Evolutionary conservation across 208 protist genomes (phyloP).

Genomic region (Trypanosomatidae sp.): DNA sequence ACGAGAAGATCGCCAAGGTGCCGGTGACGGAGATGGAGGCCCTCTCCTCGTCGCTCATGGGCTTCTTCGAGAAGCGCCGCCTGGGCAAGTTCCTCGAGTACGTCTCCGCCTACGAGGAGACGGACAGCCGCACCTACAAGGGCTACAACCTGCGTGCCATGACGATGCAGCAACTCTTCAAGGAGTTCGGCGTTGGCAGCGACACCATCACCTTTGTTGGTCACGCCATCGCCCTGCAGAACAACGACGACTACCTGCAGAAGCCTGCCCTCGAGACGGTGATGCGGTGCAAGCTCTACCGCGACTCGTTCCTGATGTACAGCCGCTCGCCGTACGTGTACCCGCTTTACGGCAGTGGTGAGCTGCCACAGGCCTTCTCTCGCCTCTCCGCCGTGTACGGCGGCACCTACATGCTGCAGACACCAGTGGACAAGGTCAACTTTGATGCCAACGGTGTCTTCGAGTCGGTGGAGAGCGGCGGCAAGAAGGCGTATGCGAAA

Average conservation of each 20-base stretch:
- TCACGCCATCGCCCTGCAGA: constrained; percentile 94
- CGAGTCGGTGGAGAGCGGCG: constrained; percentile 92
- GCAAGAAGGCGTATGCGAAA: constrained; percentile 90
- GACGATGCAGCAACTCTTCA: constrained; percentile 95
- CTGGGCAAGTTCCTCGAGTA: constrained; percentile 95
- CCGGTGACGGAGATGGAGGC: constrained; percentile 97
- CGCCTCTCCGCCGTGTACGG: constrained; percentile 93
- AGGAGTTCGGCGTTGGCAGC: constrained; percentile 93
- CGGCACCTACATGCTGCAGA: constrained; percentile 99
- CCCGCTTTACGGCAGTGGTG: constrained; percentile 99
- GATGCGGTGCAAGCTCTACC: constrained; percentile 96
- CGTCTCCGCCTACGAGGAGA: constrained; percentile 88
- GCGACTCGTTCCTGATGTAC: constrained; percentile 94
- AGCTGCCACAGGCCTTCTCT: constrained; percentile 99
- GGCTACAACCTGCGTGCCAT: constrained; percentile 86
- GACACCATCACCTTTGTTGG: constrained; percentile 98
- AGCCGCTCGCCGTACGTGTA: constrained; percentile 99
- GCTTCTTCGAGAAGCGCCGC: constrained; percentile 98
- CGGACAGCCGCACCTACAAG: constrained; percentile 92
- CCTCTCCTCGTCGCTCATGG: constrained; percentile 95
- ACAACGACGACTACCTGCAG: constrained; percentile 93
- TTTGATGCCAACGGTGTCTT: constrained; percentile 94
- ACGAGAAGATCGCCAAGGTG: constrained; percentile 97
- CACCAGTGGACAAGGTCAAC: constrained; percentile 96
- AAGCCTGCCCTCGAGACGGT: constrained; percentile 94